These are phyloP conservation scores for Proliferodiscus dingleyae DNA, from an alignment of 2,329 filamentous ascomycete genomes.

Conservation along the genomic window DNA sequence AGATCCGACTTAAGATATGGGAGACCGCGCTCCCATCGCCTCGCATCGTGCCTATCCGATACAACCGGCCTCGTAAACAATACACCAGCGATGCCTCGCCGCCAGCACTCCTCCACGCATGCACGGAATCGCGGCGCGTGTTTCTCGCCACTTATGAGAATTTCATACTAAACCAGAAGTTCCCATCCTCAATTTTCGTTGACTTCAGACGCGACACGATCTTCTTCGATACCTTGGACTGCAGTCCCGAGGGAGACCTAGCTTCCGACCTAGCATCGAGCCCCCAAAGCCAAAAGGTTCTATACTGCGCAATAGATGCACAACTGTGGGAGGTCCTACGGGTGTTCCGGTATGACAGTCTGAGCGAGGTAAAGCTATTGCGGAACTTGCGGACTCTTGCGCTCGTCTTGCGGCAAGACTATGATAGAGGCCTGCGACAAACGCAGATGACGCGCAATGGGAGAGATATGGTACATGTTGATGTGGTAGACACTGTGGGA, in stretches of 20 bases:
- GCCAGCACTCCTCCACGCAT: conserved; percentile 17
- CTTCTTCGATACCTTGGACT: conserved; percentile 27
- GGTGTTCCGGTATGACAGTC: conserved; percentile 19
- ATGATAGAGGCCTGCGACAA: conserved; percentile 5
- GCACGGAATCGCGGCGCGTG: conserved; percentile 21
- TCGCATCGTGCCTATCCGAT: conserved; percentile 21
- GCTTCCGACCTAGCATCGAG: conserved; percentile 21
- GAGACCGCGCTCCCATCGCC: conserved; percentile 15
- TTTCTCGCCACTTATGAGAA: conserved; percentile 21
- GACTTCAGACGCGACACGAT: conserved; percentile 24
- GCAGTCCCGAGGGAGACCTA: conserved; percentile 25
- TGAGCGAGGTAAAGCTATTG: conserved; percentile 23
- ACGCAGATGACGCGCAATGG: conserved; percentile 8
- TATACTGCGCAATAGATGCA: conserved; percentile 21
- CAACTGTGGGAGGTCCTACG: conserved; percentile 27
- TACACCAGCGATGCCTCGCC: conserved; percentile 14
- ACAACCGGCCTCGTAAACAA: conserved; percentile 15
- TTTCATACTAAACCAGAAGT: conserved; percentile 19
- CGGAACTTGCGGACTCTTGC: conserved; percentile 21
- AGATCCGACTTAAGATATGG: conserved; percentile 28
- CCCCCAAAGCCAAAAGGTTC: conserved; percentile 19
- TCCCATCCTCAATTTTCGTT: conserved; percentile 22
- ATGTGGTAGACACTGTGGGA: conserved; percentile 15
- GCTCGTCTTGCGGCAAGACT: conserved; percentile 21
- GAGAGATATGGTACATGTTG: conserved; percentile 7